Base-by-base conservation (phyloP, 2,329 filamentous ascomycete genomes). In the Xylaria arbuscula region DNA sequence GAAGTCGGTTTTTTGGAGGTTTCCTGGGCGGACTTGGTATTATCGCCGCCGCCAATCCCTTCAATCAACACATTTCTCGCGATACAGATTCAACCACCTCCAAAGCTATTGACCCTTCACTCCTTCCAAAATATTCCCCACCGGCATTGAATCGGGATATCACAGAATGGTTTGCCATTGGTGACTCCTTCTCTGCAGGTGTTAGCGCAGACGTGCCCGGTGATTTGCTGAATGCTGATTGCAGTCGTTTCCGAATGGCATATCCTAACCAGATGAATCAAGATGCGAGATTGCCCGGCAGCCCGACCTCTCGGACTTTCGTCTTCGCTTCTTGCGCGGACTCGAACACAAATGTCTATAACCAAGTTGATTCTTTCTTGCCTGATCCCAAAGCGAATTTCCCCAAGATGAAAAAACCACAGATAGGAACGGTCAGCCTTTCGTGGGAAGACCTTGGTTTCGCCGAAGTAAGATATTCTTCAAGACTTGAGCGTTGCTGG, bases 111-210 rank as follows among this genome's bases (percentile, higher is more conserved):
- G 34, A 10, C 8, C 19, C 13, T 38, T n/a, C 19, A 28, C 19
- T n/a, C n/a, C 32, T 61, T 17, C 58, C 58, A 15, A 61, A 61
- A 42, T 61, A 61, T 42, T 19, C 50, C 3, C 6, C 19, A 3
- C 58, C 47, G 10, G 47, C 47, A 19, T 13, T 28, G 6, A 51
- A 61, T 19, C 10, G 17, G 22, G 58, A 61, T 9, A 61, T 61
- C 15, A 61, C 58, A 19, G 47, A 61, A 17, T 61, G 58, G 58
- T 53, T 61, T 32, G 58, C 58, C 13, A 61, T 61, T 42, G 58
- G 58, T 6, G 58, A 61, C 22, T 53, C 58, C 7, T 61, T 51
- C 47, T 61, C 58, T 32, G 34, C 58, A 22, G 58, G 58, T 9
- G 42, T 61, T 11, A 17, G 58, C 15, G 58, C 47, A 28, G 58